Percentiles rank a stretch among this genome's conserved stretches.
Evolutionary conservation across 257 asterid species (phyloP).

Genomic region (Petunia axillaris): DNA sequence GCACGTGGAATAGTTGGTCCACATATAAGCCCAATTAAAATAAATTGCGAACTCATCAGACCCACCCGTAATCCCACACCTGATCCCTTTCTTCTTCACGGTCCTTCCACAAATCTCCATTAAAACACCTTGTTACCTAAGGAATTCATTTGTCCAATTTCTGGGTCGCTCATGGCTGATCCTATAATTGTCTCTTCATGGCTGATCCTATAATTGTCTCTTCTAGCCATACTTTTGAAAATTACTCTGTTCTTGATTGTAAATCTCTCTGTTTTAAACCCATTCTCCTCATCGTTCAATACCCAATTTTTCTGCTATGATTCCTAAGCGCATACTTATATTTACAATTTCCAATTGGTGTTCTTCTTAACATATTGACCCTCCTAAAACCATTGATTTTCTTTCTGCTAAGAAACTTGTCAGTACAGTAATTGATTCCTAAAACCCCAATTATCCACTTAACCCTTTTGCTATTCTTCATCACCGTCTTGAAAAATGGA

Average conservation of each 20-base stretch:
- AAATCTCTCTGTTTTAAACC: conserved; percentile 60
- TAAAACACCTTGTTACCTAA: conserved; percentile 43
- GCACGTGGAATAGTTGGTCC: too few species aligned
- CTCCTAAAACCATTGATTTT: conserved; percentile 61
- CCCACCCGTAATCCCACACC: too few species aligned
- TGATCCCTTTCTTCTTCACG: too few species aligned
- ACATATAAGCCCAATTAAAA: too few species aligned
- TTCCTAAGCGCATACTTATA: conserved; percentile 80
- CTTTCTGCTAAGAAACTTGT: conserved; percentile 61
- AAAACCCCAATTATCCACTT: too few species aligned
- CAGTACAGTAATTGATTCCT: conserved; percentile 33
- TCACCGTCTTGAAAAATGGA: conserved; percentile 64
- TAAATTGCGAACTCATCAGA: too few species aligned
- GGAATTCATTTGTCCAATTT: conserved; percentile 76
- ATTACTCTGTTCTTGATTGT: conserved; percentile 68
- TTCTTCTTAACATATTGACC: conserved; percentile 43
- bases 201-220: conserved; percentile 84
- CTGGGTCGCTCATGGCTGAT: conserved; percentile 76
- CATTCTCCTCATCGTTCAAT: conserved; percentile 46
- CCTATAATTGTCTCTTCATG: conserved; percentile 89
- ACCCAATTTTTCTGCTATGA: conserved; percentile 66
- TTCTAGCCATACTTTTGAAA: conserved; percentile 89
- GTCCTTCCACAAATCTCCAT: conserved; percentile 53
- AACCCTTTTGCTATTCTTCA: conserved; percentile 46
- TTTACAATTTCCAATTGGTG: conserved; percentile 78